Percentiles rank a stretch among this genome's conserved stretches.
These are phyloP conservation scores for Sechiopsis laciniata DNA, from an alignment of 306 rosid genomes.

Conservation along the genomic window DNA sequence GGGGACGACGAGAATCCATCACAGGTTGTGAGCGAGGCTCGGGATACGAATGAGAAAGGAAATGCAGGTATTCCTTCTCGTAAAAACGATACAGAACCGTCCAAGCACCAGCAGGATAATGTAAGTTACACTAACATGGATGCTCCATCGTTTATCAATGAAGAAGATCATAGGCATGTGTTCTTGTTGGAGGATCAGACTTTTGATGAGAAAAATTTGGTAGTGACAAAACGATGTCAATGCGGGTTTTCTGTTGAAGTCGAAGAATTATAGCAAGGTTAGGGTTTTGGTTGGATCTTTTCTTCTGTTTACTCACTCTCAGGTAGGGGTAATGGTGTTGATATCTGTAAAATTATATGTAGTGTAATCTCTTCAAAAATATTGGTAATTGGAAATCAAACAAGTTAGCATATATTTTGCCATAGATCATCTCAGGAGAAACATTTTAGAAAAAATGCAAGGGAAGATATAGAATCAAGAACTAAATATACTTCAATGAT, in stretches of 20 bases:
- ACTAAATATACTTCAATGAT: not conserved
- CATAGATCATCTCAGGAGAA: not conserved
- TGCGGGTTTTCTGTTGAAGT: conserved; percentile 86
- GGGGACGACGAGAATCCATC: conserved; percentile 38
- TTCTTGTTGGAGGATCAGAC: conserved; percentile 57
- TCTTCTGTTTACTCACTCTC: not conserved
- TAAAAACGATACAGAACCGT: conserved; percentile 27
- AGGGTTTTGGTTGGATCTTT: not conserved
- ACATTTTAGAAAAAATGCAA: not conserved
- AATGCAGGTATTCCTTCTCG: conserved; percentile 28
- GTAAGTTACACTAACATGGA: conserved; percentile 14
- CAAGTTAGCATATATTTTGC: not conserved
- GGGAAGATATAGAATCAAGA: not conserved
- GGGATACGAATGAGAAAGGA: conserved; percentile 20
- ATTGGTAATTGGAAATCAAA: not conserved
- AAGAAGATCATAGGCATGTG: conserved; percentile 62
- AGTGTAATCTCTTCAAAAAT: not conserved
- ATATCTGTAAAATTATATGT: not conserved
- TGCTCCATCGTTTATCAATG: conserved; percentile 25
- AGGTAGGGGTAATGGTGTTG: not conserved
- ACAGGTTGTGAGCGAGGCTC: conserved; percentile 26
- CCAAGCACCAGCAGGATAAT: conserved; percentile 24
- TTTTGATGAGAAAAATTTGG: conserved; percentile 47
- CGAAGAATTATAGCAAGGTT: conserved; percentile 51
- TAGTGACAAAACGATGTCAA: conserved; percentile 59